Percentiles rank a stretch among this genome's conserved stretches.
Evolutionary conservation across 2,329 filamentous ascomycete genomes (phyloP).

Genomic region (Fusarium albidum): DNA sequence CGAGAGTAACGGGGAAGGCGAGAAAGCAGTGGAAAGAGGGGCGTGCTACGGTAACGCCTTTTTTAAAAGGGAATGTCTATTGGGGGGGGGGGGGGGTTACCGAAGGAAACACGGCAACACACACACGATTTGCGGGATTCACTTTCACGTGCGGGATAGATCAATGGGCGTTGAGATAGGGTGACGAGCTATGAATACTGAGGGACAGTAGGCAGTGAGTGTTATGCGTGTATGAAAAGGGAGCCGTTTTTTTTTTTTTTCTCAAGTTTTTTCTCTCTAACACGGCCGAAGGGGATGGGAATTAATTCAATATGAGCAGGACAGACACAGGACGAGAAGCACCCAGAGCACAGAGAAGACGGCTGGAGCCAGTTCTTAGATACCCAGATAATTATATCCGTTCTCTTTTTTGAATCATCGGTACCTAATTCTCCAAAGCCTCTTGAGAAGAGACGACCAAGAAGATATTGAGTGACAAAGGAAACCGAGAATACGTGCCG

Average conservation of each 20-base stretch:
- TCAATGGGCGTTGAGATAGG: background rate
- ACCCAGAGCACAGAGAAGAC: too few species aligned
- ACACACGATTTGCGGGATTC: constrained; percentile 2
- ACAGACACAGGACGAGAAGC: too few species aligned
- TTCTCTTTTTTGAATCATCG: constrained; percentile 13
- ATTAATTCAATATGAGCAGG: too few species aligned
- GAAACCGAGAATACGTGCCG: constrained; percentile 21
- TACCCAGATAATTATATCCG: constrained; percentile 18
- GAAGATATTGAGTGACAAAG: constrained; percentile 13
- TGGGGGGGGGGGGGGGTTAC: too few species aligned
- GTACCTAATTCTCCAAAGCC: constrained; percentile 12
- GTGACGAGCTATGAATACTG: too few species aligned
- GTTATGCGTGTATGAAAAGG: background rate
- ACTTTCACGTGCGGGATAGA: background rate
- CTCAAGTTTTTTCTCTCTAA: too few species aligned
- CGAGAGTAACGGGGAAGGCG: background rate
- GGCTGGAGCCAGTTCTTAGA: background rate
- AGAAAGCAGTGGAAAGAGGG: too few species aligned
- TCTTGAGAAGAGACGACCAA: constrained; percentile 6
- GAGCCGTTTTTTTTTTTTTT: too few species aligned
- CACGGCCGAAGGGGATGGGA: too few species aligned
- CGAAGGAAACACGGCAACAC: too few species aligned
- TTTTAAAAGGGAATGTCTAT: too few species aligned
- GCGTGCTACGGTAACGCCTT: background rate
- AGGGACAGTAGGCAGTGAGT: too few species aligned